Evolutionary conservation across 129 eudicot genomes (phyloP).

Genomic region (Ambrosia trifida): DNA sequence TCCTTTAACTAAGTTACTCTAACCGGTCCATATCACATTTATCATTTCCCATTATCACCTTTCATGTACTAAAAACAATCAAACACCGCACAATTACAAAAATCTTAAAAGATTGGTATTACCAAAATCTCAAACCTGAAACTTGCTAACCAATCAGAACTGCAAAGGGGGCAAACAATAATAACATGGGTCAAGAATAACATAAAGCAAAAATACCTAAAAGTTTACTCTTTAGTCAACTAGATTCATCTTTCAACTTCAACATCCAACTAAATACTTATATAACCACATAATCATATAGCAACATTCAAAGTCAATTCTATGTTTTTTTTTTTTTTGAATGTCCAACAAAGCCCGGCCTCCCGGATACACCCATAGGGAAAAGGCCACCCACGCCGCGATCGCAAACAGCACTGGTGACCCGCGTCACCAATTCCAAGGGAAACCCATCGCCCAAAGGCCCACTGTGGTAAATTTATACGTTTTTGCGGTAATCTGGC

Average conservation of each 20-base stretch:
- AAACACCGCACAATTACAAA: neutral
- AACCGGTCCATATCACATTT: neutral
- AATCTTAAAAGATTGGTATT: neutral
- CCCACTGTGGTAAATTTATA: too few relatives aligned
- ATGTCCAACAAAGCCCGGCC: too few relatives aligned
- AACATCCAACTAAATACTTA: neutral
- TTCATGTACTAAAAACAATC: neutral
- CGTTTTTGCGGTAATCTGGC: too few relatives aligned
- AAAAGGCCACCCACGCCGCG: too few relatives aligned
- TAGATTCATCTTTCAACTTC: constrained; percentile 22
- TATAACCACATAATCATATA: constrained; percentile 13
- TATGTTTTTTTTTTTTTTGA: too few relatives aligned
- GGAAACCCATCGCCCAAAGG: too few relatives aligned
- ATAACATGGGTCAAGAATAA: constrained; percentile 2
- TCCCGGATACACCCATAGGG: too few relatives aligned
- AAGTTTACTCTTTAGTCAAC: neutral
- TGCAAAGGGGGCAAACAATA: neutral
- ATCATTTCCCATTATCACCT: neutral
- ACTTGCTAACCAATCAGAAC: neutral
- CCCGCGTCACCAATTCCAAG: too few relatives aligned
- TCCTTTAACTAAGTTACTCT: neutral
- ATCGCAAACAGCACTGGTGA: too few relatives aligned
- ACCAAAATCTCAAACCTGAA: constrained; percentile 10
- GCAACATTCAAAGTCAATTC: constrained; percentile 10
- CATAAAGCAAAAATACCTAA: neutral